These are phyloP conservation scores for Wickerhamomyces mucosus DNA, from an alignment of 805 yeast species.

Conservation along the genomic window DNA sequence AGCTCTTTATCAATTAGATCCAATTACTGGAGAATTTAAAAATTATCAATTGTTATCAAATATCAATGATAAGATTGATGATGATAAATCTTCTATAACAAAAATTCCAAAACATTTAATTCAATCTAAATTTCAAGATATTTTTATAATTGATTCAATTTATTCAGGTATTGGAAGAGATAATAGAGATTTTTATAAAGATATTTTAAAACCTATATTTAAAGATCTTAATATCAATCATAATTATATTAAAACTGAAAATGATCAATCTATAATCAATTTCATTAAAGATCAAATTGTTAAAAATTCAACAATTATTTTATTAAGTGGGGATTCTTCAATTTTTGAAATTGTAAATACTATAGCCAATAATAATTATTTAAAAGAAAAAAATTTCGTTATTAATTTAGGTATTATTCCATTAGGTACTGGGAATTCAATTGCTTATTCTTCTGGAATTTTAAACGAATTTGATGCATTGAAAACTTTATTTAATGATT, in stretches of 20 bases:
- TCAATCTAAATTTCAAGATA: neutral
- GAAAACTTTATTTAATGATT: conserved; percentile 22
- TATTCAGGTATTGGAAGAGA: conserved; percentile 28
- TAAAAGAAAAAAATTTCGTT: conserved; percentile 1
- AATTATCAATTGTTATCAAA: too few species aligned
- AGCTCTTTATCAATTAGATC: too few species aligned
- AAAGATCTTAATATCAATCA: conserved; percentile 26
- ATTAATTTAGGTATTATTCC: conserved; percentile 38
- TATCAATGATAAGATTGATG: too few species aligned
- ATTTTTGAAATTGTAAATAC: conserved; percentile 63
- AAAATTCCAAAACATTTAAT: conserved; percentile 3
- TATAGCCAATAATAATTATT: conserved; percentile 19
- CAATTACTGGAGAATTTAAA: too few species aligned
- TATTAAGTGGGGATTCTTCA: conserved; percentile 84
- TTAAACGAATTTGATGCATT: conserved; percentile 26
- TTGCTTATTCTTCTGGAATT: conserved; percentile 51
- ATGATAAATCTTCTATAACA: too few species aligned
- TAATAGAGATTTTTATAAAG: conserved; percentile 28
- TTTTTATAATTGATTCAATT: conserved; percentile 27
- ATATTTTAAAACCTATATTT: conserved; percentile 40
- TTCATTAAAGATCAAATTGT: conserved; percentile 26
- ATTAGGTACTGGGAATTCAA: conserved; percentile 81
- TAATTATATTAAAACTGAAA: conserved; percentile 33
- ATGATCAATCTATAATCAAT: conserved; percentile 28
- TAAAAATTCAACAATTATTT: conserved; percentile 33